Base-by-base conservation (phyloP, 768 basidiomycete genomes). In the Hericium alpestre region DNA sequence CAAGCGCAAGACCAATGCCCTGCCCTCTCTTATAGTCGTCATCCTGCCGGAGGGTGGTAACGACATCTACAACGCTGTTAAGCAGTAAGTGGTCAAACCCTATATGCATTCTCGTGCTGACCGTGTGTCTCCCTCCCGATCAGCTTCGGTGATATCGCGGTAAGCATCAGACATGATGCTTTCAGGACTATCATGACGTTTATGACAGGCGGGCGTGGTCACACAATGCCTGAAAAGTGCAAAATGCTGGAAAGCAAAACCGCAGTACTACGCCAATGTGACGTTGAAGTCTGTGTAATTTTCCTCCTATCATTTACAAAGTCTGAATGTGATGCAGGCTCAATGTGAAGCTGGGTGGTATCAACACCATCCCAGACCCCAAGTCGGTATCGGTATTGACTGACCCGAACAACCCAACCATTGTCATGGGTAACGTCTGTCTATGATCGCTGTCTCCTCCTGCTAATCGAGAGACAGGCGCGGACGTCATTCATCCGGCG, bases 401-500 rank as follows among this genome's bases (percentile, higher is more conserved):
- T 0, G 88, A 92, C 64, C 79, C 83, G 1, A 74, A 79, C 27
- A 80, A 83, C 63, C 90, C 89, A 1, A 89, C 89, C 0, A 80
- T 92, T 7, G 80, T 92, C 53, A 84, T 91, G 79, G 90, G 88
- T 78, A 71, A 61, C 68, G 41, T 18, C 1, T 27, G 15, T 20
- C 46, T 22, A 18, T 60, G 6, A 51, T 12, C 27, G 2, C n/a
- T 22, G 37, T 32, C 49, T 43, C 3, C 46, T 13, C 37, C 64
- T 38, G 15, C 22, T 53, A 12, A 58, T 15, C 9, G 32, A 32
- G 53, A 55, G 53, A 46, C 59, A 87, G 84, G 87, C 59, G 89
- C 89, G 16, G 88, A 91, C 66, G 87, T 88, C 27, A 87, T 89
- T 41, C 89, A 92, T 63, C 89, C 90, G 9, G 79, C 87, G 7